Evolutionary conservation across 805 yeast genomes (phyloP).

Genomic region (Ogataea nakhonphanomensis): DNA sequence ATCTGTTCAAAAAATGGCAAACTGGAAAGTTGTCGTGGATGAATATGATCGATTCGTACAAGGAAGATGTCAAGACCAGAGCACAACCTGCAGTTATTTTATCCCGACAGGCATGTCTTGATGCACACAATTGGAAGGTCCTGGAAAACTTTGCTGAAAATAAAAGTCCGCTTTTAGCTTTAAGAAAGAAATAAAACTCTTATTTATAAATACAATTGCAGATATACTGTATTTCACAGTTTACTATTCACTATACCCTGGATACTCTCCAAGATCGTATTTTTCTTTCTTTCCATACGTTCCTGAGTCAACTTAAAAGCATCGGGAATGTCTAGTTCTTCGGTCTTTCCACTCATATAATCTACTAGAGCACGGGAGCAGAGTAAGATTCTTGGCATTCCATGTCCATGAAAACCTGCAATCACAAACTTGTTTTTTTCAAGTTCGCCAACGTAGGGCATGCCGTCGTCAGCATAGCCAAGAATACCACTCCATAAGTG

Average conservation of each 20-base stretch:
- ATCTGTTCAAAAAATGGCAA: conserved; percentile 6
- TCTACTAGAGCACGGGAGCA: conserved; percentile 38
- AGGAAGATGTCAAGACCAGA: conserved; percentile 11
- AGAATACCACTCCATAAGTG: conserved; percentile 44
- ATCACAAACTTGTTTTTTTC: conserved; percentile 33
- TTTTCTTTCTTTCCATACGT: conserved; percentile 18
- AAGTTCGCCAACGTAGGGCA: conserved; percentile 43
- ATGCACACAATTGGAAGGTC: conserved; percentile 27
- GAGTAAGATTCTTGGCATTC: conserved; percentile 46
- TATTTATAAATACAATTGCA: too few relatives aligned
- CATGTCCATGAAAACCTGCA: conserved; percentile 51
- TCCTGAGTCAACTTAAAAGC: conserved; percentile 22
- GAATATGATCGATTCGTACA: conserved; percentile 4
- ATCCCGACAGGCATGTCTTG: conserved; percentile 29
- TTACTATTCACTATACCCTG: neutral
- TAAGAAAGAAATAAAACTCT: conserved; percentile 9
- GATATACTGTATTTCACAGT: neutral
- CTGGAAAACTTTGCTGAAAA: conserved; percentile 10
- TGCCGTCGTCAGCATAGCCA: conserved; percentile 40
- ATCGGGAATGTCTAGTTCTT: conserved; percentile 17
- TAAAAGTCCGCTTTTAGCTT: conserved; percentile 20
- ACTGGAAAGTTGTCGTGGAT: conserved; percentile 6
- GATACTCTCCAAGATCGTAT: conserved; percentile 12
- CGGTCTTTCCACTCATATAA: conserved; percentile 4
- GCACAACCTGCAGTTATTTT: conserved; percentile 22